Evolutionary conservation across 179 eudicot genomes (phyloP).

Genomic region (Dionaea muscipula): DNA sequence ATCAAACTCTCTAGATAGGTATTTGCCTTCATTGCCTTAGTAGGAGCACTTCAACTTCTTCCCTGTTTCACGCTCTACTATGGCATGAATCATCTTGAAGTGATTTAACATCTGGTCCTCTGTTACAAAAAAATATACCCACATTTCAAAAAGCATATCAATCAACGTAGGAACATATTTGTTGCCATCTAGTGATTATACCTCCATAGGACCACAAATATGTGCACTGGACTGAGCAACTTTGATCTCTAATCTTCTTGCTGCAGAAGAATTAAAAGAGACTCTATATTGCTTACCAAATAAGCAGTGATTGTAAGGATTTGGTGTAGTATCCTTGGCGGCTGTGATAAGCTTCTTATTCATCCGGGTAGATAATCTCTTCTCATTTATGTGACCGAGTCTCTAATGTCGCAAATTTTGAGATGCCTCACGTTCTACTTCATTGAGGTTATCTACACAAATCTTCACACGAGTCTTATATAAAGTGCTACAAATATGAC

Average conservation of each 20-base stretch:
- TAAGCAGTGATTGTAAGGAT: not conserved
- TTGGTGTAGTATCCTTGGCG: not conserved
- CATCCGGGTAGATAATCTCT: not conserved
- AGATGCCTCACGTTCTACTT: no score
- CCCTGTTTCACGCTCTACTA: no score
- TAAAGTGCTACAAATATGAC: no score
- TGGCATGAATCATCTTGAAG: no score
- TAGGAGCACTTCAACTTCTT: no score
- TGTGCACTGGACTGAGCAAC: not conserved
- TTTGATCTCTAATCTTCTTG: not conserved
- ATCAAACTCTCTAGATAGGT: no score
- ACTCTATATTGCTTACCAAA: constrained; percentile 1
- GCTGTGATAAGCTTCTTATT: not conserved
- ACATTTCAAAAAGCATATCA: not conserved
- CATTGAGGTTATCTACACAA: no score
- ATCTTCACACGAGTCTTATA: no score
- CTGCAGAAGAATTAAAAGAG: not conserved
- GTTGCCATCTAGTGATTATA: no score
- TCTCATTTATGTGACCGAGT: not conserved
- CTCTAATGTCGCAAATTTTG: not conserved
- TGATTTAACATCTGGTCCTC: not conserved
- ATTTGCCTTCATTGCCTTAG: no score
- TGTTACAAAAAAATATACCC: no score
- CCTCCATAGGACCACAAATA: no score
- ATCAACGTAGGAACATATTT: not conserved